Base-by-base conservation (phyloP, 257 asterid genomes). In the Solanum arcanum region DNA sequence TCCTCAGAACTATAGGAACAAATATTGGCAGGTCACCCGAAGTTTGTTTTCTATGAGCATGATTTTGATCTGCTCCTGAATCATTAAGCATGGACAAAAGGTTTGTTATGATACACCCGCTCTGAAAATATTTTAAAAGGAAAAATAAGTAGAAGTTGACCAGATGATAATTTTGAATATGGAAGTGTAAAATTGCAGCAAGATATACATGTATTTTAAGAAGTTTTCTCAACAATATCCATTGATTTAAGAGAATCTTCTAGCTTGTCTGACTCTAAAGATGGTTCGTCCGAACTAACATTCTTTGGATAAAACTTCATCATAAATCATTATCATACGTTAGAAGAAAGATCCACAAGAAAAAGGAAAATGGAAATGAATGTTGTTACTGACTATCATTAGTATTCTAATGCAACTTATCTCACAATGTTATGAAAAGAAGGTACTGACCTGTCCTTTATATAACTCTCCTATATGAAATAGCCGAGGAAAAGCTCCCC, bases 11-110 rank as follows among this genome's bases (percentile, higher is more conserved):
- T 87, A 94, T 93, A 20, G 98, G 99, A 89, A 95, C 89, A 87
- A 93, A 91, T 84, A 97, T 94, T 87, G 99, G 97, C 82, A 93
- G 94, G 83, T 96, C 91, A 88, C 98, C 95, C 84, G 93, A 92
- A 86, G 95, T 94, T 59, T 88, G 95, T 78, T 89, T 93, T 85
- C 89, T 90, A 82, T 75, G 91, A 68, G 91, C 77, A 86, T 91
- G 88, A 86, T 84, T 89, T 87, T 75, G 72, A 85, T 86, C 89
- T 80, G 80, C 81, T 73, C 44, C 92, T 84, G 92, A 89, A 89
- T 88, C 94, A 87, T 92, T 93, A 75, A 95, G 94, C 87, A 86
- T 64, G 23, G 21, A 3, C 59, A 41, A 33, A 41, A 42, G 12
- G 25, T 41, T 3, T 13, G 20, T n/a, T 14, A 76, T 23, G 59